These are phyloP conservation scores for Neurospora sp. DNA, from an alignment of 495 filamentous ascomycete species.

Conservation along the genomic window DNA sequence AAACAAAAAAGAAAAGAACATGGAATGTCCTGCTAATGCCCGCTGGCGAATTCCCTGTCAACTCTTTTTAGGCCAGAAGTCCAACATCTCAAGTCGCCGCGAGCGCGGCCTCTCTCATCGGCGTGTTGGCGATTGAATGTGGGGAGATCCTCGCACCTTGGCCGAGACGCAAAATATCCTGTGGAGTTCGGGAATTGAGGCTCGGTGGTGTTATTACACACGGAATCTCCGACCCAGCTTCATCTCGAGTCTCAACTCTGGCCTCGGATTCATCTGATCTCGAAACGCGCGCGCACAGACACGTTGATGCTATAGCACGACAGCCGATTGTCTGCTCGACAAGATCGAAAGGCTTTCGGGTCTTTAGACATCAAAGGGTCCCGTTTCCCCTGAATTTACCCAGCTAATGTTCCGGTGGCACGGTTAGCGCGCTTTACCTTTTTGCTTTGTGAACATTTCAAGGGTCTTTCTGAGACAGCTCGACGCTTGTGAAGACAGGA, in stretches of 20 bases:
- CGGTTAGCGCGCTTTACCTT: not conserved
- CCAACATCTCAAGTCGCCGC: not conserved
- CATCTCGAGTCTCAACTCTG: not conserved
- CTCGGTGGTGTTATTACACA: not conserved
- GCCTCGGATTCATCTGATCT: not conserved
- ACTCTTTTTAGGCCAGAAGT: not conserved
- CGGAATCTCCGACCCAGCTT: not conserved
- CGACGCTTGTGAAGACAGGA: not conserved
- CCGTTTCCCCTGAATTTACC: not conserved
- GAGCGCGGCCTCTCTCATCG: not conserved
- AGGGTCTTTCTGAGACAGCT: not conserved
- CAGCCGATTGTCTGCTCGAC: not conserved
- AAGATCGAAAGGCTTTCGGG: not conserved
- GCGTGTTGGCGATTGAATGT: not conserved
- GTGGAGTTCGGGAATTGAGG: not conserved
- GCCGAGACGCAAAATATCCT: not conserved
- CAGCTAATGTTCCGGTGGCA: not conserved
- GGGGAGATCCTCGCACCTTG: not conserved
- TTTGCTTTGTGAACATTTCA: not conserved
- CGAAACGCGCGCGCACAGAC: not conserved
- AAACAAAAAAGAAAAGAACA: not conserved
- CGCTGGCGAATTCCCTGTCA: not conserved
- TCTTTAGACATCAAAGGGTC: not conserved
- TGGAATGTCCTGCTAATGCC: not conserved
- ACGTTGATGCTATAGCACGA: not conserved